Evolutionary conservation across 805 yeast species (phyloP).

Genomic region (Suhomyces canberraensis): DNA sequence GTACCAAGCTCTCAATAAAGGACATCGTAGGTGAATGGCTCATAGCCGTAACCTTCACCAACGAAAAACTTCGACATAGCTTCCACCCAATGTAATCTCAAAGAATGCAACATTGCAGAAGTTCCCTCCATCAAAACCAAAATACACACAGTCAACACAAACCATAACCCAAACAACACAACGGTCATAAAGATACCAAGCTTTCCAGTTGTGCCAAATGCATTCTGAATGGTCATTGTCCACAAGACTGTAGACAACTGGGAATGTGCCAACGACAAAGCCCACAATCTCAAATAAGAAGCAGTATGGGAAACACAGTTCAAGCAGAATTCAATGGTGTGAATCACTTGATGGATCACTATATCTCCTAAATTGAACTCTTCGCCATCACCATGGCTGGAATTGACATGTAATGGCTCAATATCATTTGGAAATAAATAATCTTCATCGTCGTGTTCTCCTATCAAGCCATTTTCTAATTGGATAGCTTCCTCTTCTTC

Average conservation of each 20-base stretch:
- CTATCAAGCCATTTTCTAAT: conserved; percentile 11
- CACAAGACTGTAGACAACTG: conserved; percentile 93
- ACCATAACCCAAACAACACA: conserved; percentile 90
- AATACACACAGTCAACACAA: conserved; percentile 82
- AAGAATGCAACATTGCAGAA: conserved; percentile 97
- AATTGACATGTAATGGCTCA: conserved; percentile 30
- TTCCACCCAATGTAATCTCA: conserved; percentile 99
- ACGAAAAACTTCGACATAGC: conserved; percentile 97
- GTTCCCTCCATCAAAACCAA: conserved; percentile 98
- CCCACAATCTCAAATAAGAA: conserved; percentile 94
- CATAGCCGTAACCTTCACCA: conserved; percentile 91
- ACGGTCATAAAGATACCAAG: conserved; percentile 74
- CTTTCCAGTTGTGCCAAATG: conserved; percentile 64
- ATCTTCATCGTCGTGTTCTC: conserved; percentile 20
- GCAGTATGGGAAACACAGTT: conserved; percentile 99
- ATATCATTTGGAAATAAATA: conserved; percentile 35
- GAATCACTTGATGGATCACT: conserved; percentile 95
- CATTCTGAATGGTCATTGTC: conserved; percentile 87
- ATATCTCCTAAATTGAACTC: conserved; percentile 85
- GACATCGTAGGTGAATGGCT: conserved; percentile 81
- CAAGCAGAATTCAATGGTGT: conserved; percentile 94
- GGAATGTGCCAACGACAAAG: conserved; percentile 93
- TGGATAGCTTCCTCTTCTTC: conserved; percentile 35
- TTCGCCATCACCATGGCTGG: conserved; percentile 48
- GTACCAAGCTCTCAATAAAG: too few species aligned